Evolutionary conservation across 139 green algal genomes (phyloP).

Genomic region (Tetraselmis chui): DNA sequence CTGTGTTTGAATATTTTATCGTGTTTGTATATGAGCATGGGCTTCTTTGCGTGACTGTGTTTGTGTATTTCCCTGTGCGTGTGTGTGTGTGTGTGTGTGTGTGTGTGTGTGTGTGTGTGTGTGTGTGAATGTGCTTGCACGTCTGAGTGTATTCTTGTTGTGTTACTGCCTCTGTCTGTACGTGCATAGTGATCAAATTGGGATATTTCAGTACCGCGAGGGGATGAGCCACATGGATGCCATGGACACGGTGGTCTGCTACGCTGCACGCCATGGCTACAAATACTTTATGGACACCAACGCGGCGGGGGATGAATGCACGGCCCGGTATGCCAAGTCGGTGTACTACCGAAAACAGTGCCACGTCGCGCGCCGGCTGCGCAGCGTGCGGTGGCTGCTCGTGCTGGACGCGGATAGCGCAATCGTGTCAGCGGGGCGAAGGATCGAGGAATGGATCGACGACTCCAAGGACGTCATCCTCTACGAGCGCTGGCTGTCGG

Average conservation of each 20-base stretch:
- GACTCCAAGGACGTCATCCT: background rate
- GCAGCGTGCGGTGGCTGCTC: background rate
- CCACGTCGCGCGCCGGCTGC: background rate
- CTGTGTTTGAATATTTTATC: no score
- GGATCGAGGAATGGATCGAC: background rate
- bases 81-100: no score
- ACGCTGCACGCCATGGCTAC: background rate
- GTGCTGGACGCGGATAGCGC: background rate
- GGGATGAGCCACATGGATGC: background rate
- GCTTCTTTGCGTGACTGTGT: no score
- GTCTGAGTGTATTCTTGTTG: no score
- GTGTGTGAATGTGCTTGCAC: no score
- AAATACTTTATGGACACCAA: background rate
- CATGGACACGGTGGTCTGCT: background rate
- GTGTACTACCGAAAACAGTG: background rate
- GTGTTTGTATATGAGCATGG: no score
- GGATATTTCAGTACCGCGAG: background rate
- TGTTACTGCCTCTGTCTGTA: no score
- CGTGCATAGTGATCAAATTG: background rate
- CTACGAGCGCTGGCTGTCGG: background rate
- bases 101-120: no score
- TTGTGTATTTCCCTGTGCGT: no score
- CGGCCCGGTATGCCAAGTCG: background rate
- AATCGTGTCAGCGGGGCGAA: background rate
- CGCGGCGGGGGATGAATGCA: background rate